phyloP scores from a whole-genome alignment of 257 asterid species.

The Penstemon barbatus region DNA sequence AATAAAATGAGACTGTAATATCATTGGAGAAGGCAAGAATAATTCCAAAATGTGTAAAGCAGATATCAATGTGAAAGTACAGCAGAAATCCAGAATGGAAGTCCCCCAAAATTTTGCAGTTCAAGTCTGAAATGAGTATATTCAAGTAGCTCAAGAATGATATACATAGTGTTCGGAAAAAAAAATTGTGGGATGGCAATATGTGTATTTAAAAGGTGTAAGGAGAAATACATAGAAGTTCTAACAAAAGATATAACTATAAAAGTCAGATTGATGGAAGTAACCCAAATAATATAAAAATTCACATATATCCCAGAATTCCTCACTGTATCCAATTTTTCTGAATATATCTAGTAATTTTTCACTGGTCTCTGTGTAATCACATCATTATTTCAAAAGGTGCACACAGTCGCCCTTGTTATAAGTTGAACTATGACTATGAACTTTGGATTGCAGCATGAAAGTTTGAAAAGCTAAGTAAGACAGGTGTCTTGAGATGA shows the following conservation, averaged over 20 bases:
- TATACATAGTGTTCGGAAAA: too few relatives aligned
- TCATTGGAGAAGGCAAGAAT: neutral
- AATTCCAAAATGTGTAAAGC: too few relatives aligned
- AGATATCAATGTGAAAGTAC: too few relatives aligned
- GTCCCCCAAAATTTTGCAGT: too few relatives aligned
- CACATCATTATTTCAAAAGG: neutral
- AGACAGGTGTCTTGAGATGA: neutral
- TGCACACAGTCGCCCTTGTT: too few relatives aligned
- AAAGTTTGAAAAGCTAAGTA: conserved; percentile 1
- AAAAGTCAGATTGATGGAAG: neutral
- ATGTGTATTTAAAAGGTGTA: neutral
- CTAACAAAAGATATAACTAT: neutral
- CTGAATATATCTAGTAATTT: neutral
- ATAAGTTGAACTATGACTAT: neutral
- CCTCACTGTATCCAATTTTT: neutral
- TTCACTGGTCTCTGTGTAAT: neutral
- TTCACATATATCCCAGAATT: neutral
- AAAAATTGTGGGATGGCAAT: too few relatives aligned
- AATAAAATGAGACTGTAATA: neutral
- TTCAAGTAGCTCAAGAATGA: neutral
- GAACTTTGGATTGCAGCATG: neutral
- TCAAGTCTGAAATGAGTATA: too few relatives aligned
- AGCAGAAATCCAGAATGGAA: too few relatives aligned
- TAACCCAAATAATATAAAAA: neutral
- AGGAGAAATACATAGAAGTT: too few relatives aligned